These are phyloP conservation scores for Colletotrichum cuscutae DNA, from an alignment of 2,329 filamentous ascomycete species.

Conservation along the genomic window DNA sequence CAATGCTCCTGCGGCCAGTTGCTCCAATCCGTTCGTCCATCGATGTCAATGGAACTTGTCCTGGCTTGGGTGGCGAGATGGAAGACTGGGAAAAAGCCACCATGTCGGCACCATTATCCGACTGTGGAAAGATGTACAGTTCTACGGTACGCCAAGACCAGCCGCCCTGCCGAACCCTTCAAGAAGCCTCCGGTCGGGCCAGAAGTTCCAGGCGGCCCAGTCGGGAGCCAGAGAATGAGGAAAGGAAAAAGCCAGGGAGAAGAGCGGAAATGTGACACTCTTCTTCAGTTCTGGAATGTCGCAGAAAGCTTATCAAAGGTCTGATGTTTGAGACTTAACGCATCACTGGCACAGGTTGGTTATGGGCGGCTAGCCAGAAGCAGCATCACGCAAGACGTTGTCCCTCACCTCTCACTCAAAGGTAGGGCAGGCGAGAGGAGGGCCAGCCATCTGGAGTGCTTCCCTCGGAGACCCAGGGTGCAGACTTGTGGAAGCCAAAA, in stretches of 20 bases:
- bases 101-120: slow-evolving; percentile 5
- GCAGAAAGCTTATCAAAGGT: slow-evolving; percentile 8
- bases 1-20: slow-evolving; percentile 5
- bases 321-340: slow-evolving; percentile 2
- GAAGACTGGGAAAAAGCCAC: not conserved
- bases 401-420: not conserved
- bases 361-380: not conserved
- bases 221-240: not conserved
- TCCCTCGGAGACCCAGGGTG: not conserved
- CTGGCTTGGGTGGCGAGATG: not conserved
- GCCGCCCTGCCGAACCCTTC: not conserved
- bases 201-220: not conserved
- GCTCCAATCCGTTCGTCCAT: not conserved
- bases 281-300: slow-evolving; percentile 23
- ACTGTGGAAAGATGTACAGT: slow-evolving; percentile 9
- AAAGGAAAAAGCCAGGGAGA: not conserved
- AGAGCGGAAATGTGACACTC: not conserved
- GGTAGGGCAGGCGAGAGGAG: too few relatives aligned
- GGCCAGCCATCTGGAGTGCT: not conserved
- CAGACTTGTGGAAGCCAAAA: not conserved
- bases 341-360: slow-evolving; percentile 1
- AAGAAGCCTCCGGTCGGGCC: not conserved
- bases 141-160: slow-evolving; percentile 11
- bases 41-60: not conserved
- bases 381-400: not conserved